Evolutionary conservation across 108 stramenopile species (phyloP), one percentile per base, ranked within the genome.

Genomic region (Stephanodiscus triporus): DNA sequence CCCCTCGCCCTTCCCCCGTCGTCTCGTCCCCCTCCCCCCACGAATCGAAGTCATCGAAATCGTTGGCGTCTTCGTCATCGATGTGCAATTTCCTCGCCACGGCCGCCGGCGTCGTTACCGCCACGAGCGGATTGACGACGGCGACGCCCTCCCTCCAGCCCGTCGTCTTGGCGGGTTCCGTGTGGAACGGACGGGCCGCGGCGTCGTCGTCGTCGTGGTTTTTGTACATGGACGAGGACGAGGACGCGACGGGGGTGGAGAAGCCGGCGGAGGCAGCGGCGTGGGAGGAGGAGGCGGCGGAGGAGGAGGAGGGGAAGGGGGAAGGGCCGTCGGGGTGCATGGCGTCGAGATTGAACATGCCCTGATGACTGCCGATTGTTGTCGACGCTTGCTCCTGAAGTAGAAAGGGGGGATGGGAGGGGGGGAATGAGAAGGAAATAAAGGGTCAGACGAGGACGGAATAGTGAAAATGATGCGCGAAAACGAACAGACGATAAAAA

Each of bases 341-440:
- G 62, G 85, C 73, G 68, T 92, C 91, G 57, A 92, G 73, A 72
- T 87, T 90, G 75, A 92, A 85, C 34, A 87, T 66, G 14, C 72
- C 64, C 14, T 65, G 68, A 22, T 69, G 69, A 23, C 63, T 53
- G 26, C 47, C 34, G 10, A 70, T 48, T 14, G 57, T 23, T 17
- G 48, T 4, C 45, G 76, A 63, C 27, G 77, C 77, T 72, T 78
- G 77, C 38, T 78, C 77, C 77, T 78, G 77, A 66, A n/a, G 2
- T 32, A n/a, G 20, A 24, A 64, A 40, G 20, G 2, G 9, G 42
- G 5, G 23, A 23, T 36, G 13, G 37, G 20, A 14, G 9, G 42
- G 5, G 23, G 40, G 50, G 13, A 23, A 40, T 34, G 36, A 19
- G 23, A 20, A 43, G 32, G 22, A 48, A 54, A 17, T 14, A 29